Conservation (phyloP, 1,139 yeast genomes). For the Casaregolazyma suthepensis region DNA sequence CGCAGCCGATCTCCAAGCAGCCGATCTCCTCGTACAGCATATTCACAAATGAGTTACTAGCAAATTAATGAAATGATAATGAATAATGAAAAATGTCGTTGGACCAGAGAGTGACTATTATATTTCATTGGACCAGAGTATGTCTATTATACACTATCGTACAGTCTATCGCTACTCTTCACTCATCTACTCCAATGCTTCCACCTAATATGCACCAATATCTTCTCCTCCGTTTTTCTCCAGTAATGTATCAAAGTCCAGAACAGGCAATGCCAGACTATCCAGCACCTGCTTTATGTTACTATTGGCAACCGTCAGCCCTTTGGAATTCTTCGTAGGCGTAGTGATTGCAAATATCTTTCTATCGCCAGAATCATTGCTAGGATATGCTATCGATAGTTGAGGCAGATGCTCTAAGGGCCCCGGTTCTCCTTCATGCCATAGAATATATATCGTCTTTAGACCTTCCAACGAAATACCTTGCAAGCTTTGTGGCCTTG, state of each 20-base stretch:
- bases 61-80: not conserved
- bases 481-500: constrained; percentile 2
- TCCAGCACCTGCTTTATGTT: constrained; percentile 1
- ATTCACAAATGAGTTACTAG: not conserved
- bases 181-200: too few relatives aligned
- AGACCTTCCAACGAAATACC: not conserved
- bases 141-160: not conserved
- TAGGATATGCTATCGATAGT: constrained; percentile 1
- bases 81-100: not conserved
- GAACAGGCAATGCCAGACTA: not conserved
- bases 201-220: not conserved
- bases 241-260: not conserved
- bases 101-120: too few relatives aligned
- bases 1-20: constrained; percentile 2
- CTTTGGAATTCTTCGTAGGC: not conserved
- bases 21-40: not conserved
- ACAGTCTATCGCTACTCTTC: not conserved
- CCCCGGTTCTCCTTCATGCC: constrained; percentile 10
- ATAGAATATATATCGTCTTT: constrained; percentile 1
- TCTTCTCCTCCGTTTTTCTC: not conserved
- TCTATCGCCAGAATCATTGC: not conserved
- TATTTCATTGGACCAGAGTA: too few relatives aligned
- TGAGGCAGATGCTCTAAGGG: constrained; percentile 4
- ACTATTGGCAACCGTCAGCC: not conserved
- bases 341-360: constrained; percentile 6